A percentile compares a stretch with the other conserved stretches of the same genome.
phyloP scores from a whole-genome alignment of 2,329 filamentous ascomycete genomes.

The Aspergillus hortae region DNA sequence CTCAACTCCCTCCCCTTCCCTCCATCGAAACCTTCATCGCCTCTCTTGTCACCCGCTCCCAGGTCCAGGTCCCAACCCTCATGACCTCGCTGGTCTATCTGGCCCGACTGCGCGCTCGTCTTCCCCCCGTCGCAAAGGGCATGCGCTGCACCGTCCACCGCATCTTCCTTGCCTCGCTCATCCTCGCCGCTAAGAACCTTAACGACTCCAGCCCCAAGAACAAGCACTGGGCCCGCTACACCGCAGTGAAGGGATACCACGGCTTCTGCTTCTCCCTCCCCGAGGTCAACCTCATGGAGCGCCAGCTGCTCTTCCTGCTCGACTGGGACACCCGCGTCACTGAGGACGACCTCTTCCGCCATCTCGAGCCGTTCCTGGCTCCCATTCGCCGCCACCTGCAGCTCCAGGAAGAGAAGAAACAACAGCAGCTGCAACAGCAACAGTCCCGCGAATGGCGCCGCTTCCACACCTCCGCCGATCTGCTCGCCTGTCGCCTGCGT shows the following conservation, averaged over 20 bases:
- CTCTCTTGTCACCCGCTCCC: conserved; percentile 84
- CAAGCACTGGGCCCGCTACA: conserved; percentile 99
- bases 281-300: conserved; percentile 99
- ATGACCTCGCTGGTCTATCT: conserved; percentile 98
- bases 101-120: conserved; percentile 72
- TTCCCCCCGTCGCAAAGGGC: conserved; percentile 92
- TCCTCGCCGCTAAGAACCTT: conserved; percentile 85
- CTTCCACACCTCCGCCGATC: conserved; percentile 33
- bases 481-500: conserved; percentile 33
- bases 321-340: conserved; percentile 91
- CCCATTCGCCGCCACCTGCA: conserved; percentile 67
- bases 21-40: conserved; percentile 87
- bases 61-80: conserved; percentile 93
- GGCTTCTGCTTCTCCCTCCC: conserved; percentile 88
- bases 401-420: conserved; percentile 48
- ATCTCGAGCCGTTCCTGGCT: conserved; percentile 82
- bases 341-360: conserved; percentile 78
- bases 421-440: conserved; percentile 25
- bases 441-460: conserved; percentile 35
- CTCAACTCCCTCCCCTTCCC: conserved; percentile 57
- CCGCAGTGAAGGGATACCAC: conserved; percentile 66
- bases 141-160: conserved; percentile 95
- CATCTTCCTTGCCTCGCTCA: conserved; percentile 75
- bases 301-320: conserved; percentile 90
- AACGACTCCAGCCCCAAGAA: conserved; percentile 99